Evolutionary conservation across 2,329 filamentous ascomycete species (phyloP).

Genomic region (Beauveria sp.): DNA sequence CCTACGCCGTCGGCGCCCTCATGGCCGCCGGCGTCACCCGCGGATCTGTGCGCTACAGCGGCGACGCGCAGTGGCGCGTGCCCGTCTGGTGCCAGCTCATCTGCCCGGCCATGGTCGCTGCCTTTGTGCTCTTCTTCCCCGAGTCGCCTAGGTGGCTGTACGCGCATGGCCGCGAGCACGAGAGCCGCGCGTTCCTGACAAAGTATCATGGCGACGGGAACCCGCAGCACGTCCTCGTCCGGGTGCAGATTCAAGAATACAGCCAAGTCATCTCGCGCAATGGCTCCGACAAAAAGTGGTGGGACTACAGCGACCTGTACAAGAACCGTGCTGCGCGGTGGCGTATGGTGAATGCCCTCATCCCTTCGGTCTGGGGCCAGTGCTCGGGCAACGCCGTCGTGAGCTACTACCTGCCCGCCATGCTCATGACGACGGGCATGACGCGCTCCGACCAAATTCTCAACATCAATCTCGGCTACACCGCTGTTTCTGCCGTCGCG

Average conservation of each 20-base stretch:
- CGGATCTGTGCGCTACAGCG: slow-evolving; percentile 28
- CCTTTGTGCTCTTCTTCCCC: slow-evolving; percentile 24
- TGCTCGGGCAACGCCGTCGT: slow-evolving; percentile 33
- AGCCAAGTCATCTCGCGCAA: slow-evolving; percentile 23
- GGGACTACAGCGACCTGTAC: slow-evolving; percentile 32
- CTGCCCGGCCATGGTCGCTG: slow-evolving; percentile 5
- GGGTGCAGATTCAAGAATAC: slow-evolving; percentile 30
- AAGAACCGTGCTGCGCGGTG: slow-evolving; percentile 17
- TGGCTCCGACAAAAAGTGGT: slow-evolving; percentile 32
- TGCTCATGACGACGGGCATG: slow-evolving; percentile 44
- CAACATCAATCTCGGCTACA: slow-evolving; percentile 40
- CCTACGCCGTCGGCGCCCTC: slow-evolving; percentile 36
- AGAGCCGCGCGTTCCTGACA: slow-evolving; percentile 28
- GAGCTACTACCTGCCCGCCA: slow-evolving; percentile 42
- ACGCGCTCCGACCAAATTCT: slow-evolving; percentile 28
- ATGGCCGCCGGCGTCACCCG: slow-evolving; percentile 38
- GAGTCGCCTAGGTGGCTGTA: slow-evolving; percentile 37
- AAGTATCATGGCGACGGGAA: slow-evolving; percentile 32
- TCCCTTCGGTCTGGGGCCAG: slow-evolving; percentile 30
- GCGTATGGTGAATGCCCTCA: slow-evolving; percentile 2
- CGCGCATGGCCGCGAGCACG: slow-evolving; percentile 27
- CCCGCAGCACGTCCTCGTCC: slow-evolving; percentile 29
- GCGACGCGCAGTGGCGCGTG: slow-evolving; percentile 18
- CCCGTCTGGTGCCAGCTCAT: slow-evolving; percentile 29
- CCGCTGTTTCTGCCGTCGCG: slow-evolving; percentile 40